Evolutionary conservation across 441 rosid species (phyloP).

Genomic region (Euphorbia schlechtendalii): DNA sequence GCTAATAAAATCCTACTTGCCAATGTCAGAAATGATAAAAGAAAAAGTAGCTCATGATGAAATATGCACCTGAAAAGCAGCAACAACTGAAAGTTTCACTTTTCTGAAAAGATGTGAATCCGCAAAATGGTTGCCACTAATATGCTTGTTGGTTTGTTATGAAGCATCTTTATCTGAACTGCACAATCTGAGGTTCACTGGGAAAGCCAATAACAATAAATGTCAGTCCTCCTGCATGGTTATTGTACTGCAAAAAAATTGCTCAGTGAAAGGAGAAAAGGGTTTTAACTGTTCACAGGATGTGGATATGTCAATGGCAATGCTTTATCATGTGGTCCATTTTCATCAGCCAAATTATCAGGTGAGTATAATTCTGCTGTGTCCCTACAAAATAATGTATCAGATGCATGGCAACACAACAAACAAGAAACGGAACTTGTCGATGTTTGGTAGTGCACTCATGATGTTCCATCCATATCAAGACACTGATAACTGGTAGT

Average conservation of each 20-base stretch:
- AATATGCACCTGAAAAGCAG: neutral
- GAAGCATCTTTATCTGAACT: neutral
- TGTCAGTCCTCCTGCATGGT: conserved; percentile 14
- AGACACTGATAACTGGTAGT: neutral
- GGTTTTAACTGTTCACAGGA: conserved; percentile 10
- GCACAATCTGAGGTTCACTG: neutral
- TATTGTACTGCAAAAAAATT: conserved; percentile 6
- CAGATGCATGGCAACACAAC: neutral
- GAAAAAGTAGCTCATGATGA: neutral
- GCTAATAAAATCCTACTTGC: too few relatives aligned
- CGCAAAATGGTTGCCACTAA: neutral
- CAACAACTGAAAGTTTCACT: neutral
- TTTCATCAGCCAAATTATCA: conserved; percentile 1
- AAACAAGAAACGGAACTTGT: neutral
- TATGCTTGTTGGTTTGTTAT: neutral
- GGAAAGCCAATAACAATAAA: conserved; percentile 9
- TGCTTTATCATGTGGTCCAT: conserved; percentile 8
- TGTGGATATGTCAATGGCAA: conserved; percentile 4
- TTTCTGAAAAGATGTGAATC: neutral
- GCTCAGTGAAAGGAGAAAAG: neutral
- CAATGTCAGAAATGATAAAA: neutral
- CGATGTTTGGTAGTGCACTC: conserved; percentile 1
- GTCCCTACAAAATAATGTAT: neutral
- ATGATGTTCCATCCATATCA: conserved; percentile 2
- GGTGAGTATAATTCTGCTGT: neutral